A percentile compares a stretch with the other conserved stretches of the same genome.
Evolutionary conservation across 306 rosid species (phyloP).

Genomic region (Fragaria vesca): DNA sequence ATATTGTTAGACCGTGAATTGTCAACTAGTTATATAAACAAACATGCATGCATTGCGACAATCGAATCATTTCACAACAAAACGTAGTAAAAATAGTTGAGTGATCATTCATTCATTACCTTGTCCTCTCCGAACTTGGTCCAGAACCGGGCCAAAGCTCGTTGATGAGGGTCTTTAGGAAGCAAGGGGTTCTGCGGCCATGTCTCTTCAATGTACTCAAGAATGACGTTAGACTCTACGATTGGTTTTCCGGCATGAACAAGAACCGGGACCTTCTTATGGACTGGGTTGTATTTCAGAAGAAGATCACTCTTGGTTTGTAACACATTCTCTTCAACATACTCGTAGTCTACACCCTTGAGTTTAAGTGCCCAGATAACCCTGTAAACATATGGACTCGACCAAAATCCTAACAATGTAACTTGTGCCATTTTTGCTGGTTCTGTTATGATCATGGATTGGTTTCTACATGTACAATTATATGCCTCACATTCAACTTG

Average conservation of each 20-base stretch:
- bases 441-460: background rate
- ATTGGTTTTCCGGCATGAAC: conserved; percentile 18
- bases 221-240: conserved; percentile 17
- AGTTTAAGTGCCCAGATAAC: conserved; percentile 29
- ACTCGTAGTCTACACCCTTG: conserved; percentile 21
- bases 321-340: conserved; percentile 10
- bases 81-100: background rate
- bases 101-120: background rate
- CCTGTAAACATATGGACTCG: conserved; percentile 2
- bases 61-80: background rate
- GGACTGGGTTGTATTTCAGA: conserved; percentile 19
- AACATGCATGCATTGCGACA: background rate
- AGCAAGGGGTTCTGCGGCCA: conserved; percentile 27
- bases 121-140: conserved; percentile 16
- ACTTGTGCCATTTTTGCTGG: conserved; percentile 11
- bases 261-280: conserved; percentile 25
- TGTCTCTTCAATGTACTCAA: conserved; percentile 25
- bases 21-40: background rate
- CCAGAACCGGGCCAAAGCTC: conserved; percentile 21
- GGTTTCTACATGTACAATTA: background rate
- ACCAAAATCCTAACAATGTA: background rate
- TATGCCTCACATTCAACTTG: background rate
- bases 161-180: conserved; percentile 17
- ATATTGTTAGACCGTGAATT: too few relatives aligned
- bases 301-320: conserved; percentile 15